These are phyloP conservation scores for Przewalskia tangutica DNA, from an alignment of 257 asterid genomes.

Conservation along the genomic window DNA sequence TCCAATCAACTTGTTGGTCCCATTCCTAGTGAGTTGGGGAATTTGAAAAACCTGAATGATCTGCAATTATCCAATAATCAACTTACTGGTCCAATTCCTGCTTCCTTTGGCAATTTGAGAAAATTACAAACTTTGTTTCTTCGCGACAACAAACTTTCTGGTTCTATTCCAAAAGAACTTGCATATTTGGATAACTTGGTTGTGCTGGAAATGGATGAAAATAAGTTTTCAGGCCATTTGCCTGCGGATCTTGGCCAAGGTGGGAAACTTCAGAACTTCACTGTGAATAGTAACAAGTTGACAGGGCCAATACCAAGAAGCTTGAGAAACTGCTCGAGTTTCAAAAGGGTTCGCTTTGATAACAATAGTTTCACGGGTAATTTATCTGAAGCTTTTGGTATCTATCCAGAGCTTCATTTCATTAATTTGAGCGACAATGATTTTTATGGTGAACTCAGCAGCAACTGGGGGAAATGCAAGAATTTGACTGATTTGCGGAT, in stretches of 20 bases:
- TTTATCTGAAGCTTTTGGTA: not conserved
- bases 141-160: conserved; percentile 6
- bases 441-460: not conserved
- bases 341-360: not conserved
- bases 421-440: not conserved
- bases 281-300: not conserved
- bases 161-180: conserved; percentile 13
- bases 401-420: not conserved
- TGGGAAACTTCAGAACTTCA: not conserved
- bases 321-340: not conserved
- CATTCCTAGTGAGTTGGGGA: conserved; percentile 15
- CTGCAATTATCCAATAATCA: conserved; percentile 2
- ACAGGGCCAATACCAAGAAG: conserved; percentile 7
- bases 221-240: conserved; percentile 1
- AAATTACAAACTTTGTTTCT: not conserved
- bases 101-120: not conserved
- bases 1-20: not conserved
- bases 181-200: conserved; percentile 4
- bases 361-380: not conserved
- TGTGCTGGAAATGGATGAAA: not conserved
- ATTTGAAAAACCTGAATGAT: not conserved
- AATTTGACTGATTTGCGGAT: not conserved
- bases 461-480: not conserved
- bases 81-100: conserved; percentile 11
- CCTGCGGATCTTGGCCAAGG: not conserved